Percentiles rank a stretch among this genome's conserved stretches.
Evolutionary conservation across 495 filamentous ascomycete genomes (phyloP).

Genomic region (Daldinia concentrica): DNA sequence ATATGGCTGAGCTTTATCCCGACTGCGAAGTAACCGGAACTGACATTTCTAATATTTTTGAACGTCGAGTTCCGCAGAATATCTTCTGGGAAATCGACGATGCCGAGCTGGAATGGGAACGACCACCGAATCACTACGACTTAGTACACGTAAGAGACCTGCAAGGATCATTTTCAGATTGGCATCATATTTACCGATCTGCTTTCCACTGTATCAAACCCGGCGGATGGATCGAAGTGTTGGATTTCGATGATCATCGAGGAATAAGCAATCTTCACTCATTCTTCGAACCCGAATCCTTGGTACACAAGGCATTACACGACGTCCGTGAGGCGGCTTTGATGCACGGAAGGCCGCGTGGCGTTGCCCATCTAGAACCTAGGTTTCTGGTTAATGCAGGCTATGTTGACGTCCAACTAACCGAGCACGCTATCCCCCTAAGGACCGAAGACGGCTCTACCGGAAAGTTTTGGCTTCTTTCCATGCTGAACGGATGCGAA

Average conservation of each 20-base stretch:
- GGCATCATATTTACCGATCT: slow-evolving; percentile 68
- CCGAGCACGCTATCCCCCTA: slow-evolving; percentile 67
- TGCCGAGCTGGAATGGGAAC: slow-evolving; percentile 68
- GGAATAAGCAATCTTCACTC: slow-evolving; percentile 50
- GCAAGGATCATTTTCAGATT: slow-evolving; percentile 70
- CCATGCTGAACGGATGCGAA: slow-evolving; percentile 72
- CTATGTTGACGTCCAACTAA: slow-evolving; percentile 67
- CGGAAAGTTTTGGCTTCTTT: slow-evolving; percentile 73
- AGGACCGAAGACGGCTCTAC: slow-evolving; percentile 63
- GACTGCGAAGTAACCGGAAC: slow-evolving; percentile 72
- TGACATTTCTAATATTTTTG: slow-evolving; percentile 70
- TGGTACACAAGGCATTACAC: slow-evolving; percentile 45
- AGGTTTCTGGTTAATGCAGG: slow-evolving; percentile 63
- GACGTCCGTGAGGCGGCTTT: slow-evolving; percentile 55
- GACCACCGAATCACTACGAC: slow-evolving; percentile 66
- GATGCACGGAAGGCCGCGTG: slow-evolving; percentile 58
- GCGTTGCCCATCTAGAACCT: slow-evolving; percentile 64
- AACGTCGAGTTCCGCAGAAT: slow-evolving; percentile 66
- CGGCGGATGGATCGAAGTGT: slow-evolving; percentile 72
- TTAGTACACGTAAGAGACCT: slow-evolving; percentile 72
- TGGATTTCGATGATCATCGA: slow-evolving; percentile 62
- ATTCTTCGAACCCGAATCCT: slow-evolving; percentile 53
- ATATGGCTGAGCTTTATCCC: slow-evolving; percentile 71
- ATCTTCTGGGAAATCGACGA: slow-evolving; percentile 77
- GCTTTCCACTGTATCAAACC: slow-evolving; percentile 67